Conservation (phyloP, 2,329 filamentous ascomycete species). For the Metarhizium sp. region DNA sequence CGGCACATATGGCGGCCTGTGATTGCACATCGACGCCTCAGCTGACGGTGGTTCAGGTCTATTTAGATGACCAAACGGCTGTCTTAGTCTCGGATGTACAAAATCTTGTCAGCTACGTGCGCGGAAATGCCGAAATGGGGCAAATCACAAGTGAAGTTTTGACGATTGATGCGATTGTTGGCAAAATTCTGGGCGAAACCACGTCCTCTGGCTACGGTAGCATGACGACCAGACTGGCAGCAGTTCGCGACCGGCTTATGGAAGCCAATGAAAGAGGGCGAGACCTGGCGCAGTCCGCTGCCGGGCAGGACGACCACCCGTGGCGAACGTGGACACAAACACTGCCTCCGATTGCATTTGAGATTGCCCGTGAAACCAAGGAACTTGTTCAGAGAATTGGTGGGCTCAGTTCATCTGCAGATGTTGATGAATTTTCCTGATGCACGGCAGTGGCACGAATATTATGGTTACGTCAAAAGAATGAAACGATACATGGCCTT, state of each 20-base stretch:
- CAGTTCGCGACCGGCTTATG: constrained; percentile 56
- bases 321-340: constrained; percentile 59
- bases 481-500: too few relatives aligned
- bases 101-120: constrained; percentile 65
- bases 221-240: constrained; percentile 47
- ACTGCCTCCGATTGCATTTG: constrained; percentile 69
- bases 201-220: constrained; percentile 43
- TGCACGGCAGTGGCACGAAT: neutral
- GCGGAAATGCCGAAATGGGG: constrained; percentile 51
- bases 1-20: constrained; percentile 9
- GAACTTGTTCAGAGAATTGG: constrained; percentile 47
- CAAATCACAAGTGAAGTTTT: constrained; percentile 61
- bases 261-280: constrained; percentile 53
- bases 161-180: constrained; percentile 61
- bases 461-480: too few relatives aligned
- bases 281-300: constrained; percentile 43
- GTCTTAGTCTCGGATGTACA: constrained; percentile 72
- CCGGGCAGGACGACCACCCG: constrained; percentile 38
- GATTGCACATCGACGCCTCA: constrained; percentile 2
- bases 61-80: constrained; percentile 76
- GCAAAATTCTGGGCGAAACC: constrained; percentile 59
- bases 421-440: constrained; percentile 39
- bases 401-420: constrained; percentile 20
- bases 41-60: constrained; percentile 41
- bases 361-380: constrained; percentile 74